phyloP scores from a whole-genome alignment of 1,284 basidiomycete genomes.

The Ganoderma meredithae region DNA sequence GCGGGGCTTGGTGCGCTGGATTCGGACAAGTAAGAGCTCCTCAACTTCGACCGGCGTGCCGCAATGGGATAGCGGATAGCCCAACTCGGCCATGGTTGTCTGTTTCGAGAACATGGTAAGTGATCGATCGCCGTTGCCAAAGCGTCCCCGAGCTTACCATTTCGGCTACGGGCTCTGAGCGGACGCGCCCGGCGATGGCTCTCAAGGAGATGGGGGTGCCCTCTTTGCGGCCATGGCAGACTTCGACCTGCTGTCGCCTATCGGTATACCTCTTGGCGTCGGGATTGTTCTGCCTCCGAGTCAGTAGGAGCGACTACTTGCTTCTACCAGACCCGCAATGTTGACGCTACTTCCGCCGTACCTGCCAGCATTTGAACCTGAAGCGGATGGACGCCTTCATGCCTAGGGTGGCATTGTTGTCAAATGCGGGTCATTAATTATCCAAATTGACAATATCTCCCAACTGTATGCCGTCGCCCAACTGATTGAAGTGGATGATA shows the following conservation, averaged over 20 bases:
- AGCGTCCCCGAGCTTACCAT: neutral
- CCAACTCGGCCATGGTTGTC: neutral
- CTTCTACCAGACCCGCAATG: too few species aligned
- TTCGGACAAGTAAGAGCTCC: neutral
- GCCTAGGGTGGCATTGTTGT: neutral
- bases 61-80: neutral
- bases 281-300: neutral
- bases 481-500: neutral
- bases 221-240: neutral
- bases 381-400: neutral
- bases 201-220: neutral
- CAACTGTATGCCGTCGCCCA: neutral
- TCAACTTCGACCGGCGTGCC: neutral
- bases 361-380: neutral
- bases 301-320: neutral
- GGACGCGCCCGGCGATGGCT: neutral
- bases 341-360: neutral
- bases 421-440: neutral
- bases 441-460: neutral
- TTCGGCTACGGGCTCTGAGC: neutral
- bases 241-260: neutral
- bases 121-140: too few species aligned
- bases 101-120: neutral
- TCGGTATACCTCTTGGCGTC: neutral
- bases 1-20: neutral